Conservation (phyloP, 345 rosid genomes). For the Ceriops tagal region DNA sequence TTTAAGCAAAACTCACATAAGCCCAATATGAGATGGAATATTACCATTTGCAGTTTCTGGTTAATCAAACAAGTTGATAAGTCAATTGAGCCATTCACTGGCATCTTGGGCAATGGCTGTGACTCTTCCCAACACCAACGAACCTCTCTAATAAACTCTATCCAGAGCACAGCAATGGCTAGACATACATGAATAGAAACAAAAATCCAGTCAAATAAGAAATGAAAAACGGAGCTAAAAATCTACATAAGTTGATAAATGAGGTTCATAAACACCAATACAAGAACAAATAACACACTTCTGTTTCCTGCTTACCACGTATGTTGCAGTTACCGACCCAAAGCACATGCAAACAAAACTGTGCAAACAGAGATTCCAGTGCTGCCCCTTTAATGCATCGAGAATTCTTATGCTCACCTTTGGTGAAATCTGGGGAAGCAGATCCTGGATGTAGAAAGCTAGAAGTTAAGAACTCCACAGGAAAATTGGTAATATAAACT, state of each 20-base stretch:
- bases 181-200: slow-evolving; percentile 7
- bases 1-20: background rate
- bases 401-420: slow-evolving; percentile 64
- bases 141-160: slow-evolving; percentile 92
- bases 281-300: background rate
- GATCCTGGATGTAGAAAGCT: slow-evolving; percentile 35
- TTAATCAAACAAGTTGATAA: slow-evolving; percentile 57
- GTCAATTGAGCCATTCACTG: slow-evolving; percentile 60
- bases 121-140: slow-evolving; percentile 99
- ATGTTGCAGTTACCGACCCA: slow-evolving; percentile 95
- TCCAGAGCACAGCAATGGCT: slow-evolving; percentile 92
- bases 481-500: background rate
- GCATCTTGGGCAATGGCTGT: slow-evolving; percentile 77
- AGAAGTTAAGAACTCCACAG: background rate
- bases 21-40: slow-evolving; percentile 9
- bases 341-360: slow-evolving; percentile 75
- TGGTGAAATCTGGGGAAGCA: slow-evolving; percentile 42
- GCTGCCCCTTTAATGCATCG: slow-evolving; percentile 89
- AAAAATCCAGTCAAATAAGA: background rate
- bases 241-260: background rate
- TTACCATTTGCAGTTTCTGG: slow-evolving; percentile 96
- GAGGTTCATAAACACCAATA: background rate
- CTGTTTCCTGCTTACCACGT: slow-evolving; percentile 57
- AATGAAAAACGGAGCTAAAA: background rate
- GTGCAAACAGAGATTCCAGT: slow-evolving; percentile 70